Evolutionary conservation across 2,329 filamentous ascomycete species (phyloP).

Genomic region (Colletotrichum zoysiae): DNA sequence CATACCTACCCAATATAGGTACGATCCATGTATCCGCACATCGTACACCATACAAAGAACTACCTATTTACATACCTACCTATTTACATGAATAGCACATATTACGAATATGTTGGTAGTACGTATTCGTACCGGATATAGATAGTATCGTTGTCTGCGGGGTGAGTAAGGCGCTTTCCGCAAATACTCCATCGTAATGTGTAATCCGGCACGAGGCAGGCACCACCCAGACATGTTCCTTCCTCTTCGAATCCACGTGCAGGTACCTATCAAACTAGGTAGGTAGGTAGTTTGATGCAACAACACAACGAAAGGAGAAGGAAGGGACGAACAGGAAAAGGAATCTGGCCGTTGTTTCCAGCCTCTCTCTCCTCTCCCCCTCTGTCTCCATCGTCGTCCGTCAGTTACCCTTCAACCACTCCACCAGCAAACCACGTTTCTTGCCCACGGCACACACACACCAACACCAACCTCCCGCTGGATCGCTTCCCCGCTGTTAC

Average conservation of each 20-base stretch:
- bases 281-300: background rate
- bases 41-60: no score
- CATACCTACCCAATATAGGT: no score
- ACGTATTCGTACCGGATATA: background rate
- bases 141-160: background rate
- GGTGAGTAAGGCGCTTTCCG: background rate
- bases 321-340: background rate
- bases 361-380: background rate
- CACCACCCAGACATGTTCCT: background rate
- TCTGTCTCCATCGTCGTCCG: background rate
- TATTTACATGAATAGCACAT: no score
- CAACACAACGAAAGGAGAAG: background rate
- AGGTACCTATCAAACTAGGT: background rate
- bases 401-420: background rate
- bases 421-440: background rate
- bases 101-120: no score
- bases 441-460: background rate
- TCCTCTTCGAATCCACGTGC: background rate
- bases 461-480: conserved; percentile 11
- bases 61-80: no score
- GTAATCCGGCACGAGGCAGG: background rate
- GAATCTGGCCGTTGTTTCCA: conserved; percentile 22
- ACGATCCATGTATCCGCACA: no score
- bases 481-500: background rate
- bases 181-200: background rate